These are phyloP conservation scores for Plasmodium knowlesi DNA, from an alignment of 169 alveolate species.

Conservation along the genomic window DNA sequence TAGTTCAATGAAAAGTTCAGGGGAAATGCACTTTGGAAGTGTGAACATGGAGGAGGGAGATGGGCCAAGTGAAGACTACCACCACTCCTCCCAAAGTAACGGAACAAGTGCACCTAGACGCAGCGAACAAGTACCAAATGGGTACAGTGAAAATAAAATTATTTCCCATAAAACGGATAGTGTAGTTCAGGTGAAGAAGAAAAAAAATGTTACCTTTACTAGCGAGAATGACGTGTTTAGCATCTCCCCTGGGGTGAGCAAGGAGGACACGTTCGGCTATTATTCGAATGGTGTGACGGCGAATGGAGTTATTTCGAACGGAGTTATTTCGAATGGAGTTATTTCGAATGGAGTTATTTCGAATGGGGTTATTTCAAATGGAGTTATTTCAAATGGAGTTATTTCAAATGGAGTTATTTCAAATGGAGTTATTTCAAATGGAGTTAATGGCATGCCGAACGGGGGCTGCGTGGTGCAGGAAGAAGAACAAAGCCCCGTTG, in stretches of 20 bases:
- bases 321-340: background rate
- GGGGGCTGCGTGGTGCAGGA: background rate
- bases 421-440: background rate
- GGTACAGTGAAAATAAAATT: background rate
- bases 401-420: background rate
- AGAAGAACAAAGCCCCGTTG: background rate
- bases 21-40: background rate
- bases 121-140: background rate
- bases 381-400: too few species aligned
- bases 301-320: background rate
- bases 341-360: background rate
- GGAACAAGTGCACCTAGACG: background rate
- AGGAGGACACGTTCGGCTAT: background rate
- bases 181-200: background rate
- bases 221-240: constrained; percentile 24
- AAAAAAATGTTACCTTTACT: constrained; percentile 32
- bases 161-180: background rate
- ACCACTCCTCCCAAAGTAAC: background rate
- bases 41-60: background rate
- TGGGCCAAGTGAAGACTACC: background rate
- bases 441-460: too few species aligned
- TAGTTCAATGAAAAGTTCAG: background rate
- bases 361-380: background rate
- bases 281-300: background rate
- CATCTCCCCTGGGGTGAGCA: constrained; percentile 2